Conservation (phyloP, 83 land plant genomes). For the Diphasiastrum complanatum region DNA sequence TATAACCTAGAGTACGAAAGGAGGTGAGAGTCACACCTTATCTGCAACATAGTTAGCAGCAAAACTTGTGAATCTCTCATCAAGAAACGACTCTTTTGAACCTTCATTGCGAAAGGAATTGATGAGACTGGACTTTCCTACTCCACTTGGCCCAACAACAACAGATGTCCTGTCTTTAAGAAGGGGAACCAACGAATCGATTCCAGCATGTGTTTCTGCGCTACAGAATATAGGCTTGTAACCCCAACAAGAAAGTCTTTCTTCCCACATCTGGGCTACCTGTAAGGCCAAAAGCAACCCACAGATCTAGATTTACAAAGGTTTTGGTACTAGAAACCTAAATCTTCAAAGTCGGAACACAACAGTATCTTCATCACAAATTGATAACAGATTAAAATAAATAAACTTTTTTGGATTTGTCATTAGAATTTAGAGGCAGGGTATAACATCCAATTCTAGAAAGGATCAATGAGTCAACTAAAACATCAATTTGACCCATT, state of each 20-base stretch:
- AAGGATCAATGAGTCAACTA: too few species aligned
- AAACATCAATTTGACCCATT: too few species aligned
- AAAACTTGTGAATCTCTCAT: slow-evolving; percentile 21
- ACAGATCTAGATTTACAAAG: not conserved
- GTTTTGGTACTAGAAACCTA: not conserved
- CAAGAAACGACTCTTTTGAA: slow-evolving; percentile 23
- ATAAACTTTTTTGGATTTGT: too few species aligned
- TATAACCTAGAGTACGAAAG: too few species aligned
- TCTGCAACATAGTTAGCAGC: slow-evolving; percentile 2
- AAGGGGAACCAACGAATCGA: slow-evolving; percentile 39
- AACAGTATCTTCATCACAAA: too few species aligned
- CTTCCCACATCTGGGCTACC: slow-evolving; percentile 55
- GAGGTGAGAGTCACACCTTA: not conserved
- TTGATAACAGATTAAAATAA: too few species aligned
- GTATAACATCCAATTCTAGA: too few species aligned
- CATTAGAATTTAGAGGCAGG: too few species aligned
- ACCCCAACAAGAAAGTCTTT: slow-evolving; percentile 69
- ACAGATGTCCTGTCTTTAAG: slow-evolving; percentile 67
- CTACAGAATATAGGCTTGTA: slow-evolving; percentile 81
- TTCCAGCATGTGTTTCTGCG: slow-evolving; percentile 46
- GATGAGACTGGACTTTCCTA: slow-evolving; percentile 93
- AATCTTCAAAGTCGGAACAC: too few species aligned
- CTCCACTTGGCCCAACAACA: slow-evolving; percentile 93
- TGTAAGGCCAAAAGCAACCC: slow-evolving; percentile 22
- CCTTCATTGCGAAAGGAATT: slow-evolving; percentile 61